These are phyloP conservation scores for Starmera stellimalicola DNA, from an alignment of 1,139 yeast genomes.

Conservation along the genomic window DNA sequence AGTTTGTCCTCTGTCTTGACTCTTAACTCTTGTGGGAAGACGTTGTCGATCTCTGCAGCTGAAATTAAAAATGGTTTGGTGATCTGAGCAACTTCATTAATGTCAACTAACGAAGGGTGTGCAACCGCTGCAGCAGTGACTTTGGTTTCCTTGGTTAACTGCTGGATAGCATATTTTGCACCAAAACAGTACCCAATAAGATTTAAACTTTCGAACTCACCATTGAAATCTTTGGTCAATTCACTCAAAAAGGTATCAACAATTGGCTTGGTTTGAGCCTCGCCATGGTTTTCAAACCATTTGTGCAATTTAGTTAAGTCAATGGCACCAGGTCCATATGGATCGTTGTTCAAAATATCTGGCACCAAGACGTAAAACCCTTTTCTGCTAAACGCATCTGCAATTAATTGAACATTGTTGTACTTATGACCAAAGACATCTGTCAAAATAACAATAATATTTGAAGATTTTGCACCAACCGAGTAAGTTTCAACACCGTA, in stretches of 20 bases:
- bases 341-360: constrained; percentile 58
- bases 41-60: constrained; percentile 60
- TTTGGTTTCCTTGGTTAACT: constrained; percentile 37
- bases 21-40: constrained; percentile 58
- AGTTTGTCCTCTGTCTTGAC: constrained; percentile 49
- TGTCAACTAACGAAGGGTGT: constrained; percentile 67
- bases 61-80: constrained; percentile 55
- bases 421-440: constrained; percentile 60
- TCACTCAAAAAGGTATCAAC: constrained; percentile 33
- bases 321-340: constrained; percentile 19
- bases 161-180: constrained; percentile 55
- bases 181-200: constrained; percentile 82
- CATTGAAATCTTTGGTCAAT: constrained; percentile 32
- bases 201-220: constrained; percentile 42
- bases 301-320: constrained; percentile 27
- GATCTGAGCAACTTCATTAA: constrained; percentile 54
- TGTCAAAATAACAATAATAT: constrained; percentile 50
- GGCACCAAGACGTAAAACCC: constrained; percentile 64
- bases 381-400: constrained; percentile 54
- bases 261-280: constrained; percentile 33
- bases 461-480: constrained; percentile 25
- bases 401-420: constrained; percentile 45
- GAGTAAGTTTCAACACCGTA: constrained; percentile 21
- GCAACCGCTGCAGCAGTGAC: constrained; percentile 61
- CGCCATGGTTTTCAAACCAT: constrained; percentile 50